These are phyloP conservation scores for Cordyceps militaris DNA, from an alignment of 2,329 filamentous ascomycete genomes.

Conservation along the genomic window DNA sequence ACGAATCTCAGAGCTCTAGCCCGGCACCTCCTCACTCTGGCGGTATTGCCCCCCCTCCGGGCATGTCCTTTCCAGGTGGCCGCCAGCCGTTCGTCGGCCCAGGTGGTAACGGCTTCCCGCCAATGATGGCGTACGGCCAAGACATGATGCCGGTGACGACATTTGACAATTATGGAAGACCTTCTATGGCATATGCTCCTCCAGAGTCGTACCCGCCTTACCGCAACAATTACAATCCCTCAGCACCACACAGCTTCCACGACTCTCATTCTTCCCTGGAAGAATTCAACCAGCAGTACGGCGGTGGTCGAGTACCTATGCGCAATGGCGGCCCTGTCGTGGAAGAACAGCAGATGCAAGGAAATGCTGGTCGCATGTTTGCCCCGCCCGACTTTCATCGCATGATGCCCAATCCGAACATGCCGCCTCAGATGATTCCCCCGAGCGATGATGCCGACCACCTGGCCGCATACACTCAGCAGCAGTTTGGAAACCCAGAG, in stretches of 20 bases:
- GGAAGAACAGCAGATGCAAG: conserved; percentile 25
- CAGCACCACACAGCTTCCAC: conserved; percentile 55
- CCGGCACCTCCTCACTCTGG: conserved; percentile 45
- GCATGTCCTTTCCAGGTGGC: conserved; percentile 30
- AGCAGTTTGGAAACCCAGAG: conserved; percentile 28
- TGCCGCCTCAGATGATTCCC: conserved; percentile 22
- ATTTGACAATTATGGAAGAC: conserved; percentile 33
- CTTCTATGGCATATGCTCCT: conserved; percentile 28
- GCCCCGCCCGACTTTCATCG: conserved; percentile 24
- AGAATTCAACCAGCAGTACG: conserved; percentile 37
- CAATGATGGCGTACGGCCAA: conserved; percentile 29
- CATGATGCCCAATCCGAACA: conserved; percentile 27
- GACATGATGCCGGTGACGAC: conserved; percentile 28
- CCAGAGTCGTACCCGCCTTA: conserved; percentile 28
- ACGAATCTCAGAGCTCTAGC: conserved; percentile 51
- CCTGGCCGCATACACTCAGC: conserved; percentile 35
- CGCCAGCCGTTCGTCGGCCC: conserved; percentile 28
- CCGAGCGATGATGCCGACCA: conserved; percentile 29
- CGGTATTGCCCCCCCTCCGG: conserved; percentile 43
- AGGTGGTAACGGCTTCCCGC: conserved; percentile 30
- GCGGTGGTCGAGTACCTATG: conserved; percentile 33
- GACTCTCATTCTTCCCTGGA: conserved; percentile 52
- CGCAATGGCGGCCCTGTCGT: conserved; percentile 29
- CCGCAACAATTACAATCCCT: conserved; percentile 41
- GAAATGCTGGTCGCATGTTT: conserved; percentile 25